These are phyloP conservation scores for Scleroderma bovista DNA, from an alignment of 768 basidiomycete species.

Conservation along the genomic window DNA sequence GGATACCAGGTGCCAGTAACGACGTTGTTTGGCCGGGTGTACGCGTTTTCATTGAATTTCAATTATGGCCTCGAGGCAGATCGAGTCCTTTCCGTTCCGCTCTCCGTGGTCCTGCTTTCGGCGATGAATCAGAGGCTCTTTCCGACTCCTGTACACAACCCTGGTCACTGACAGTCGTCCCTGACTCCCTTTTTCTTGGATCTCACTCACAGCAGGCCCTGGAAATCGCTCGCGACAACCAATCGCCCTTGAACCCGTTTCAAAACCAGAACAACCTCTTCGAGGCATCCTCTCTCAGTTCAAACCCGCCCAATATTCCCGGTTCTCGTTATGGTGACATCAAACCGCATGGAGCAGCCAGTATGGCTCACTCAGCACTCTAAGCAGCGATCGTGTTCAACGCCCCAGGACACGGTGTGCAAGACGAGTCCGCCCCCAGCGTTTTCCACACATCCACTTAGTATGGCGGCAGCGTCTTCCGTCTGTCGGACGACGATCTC, in stretches of 20 bases:
- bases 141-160: conserved; percentile 50
- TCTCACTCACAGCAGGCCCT: conserved; percentile 67
- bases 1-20: no score
- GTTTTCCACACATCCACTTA: conserved; percentile 29
- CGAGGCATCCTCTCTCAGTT: no score
- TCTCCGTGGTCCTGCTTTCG: conserved; percentile 66
- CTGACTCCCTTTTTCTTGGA: conserved; percentile 55
- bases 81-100: conserved; percentile 54
- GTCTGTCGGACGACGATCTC: conserved; percentile 77
- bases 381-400: conserved; percentile 64
- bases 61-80: conserved; percentile 61
- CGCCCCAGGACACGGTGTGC: conserved; percentile 43
- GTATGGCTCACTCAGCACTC: conserved; percentile 55
- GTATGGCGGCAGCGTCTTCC: conserved; percentile 51
- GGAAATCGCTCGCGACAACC: conserved; percentile 64
- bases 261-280: no score
- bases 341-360: conserved; percentile 58
- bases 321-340: no score
- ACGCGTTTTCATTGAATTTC: conserved; percentile 58
- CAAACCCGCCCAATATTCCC: no score
- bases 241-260: conserved; percentile 54
- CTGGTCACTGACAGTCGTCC: conserved; percentile 46
- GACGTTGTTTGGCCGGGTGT: no score
- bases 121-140: conserved; percentile 66
- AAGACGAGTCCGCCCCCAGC: conserved; percentile 34